Evolutionary conservation across 371 early-diverging fungal species (phyloP), one percentile per base, ranked within the genome.

Genomic region (Mortierella sp.): DNA sequence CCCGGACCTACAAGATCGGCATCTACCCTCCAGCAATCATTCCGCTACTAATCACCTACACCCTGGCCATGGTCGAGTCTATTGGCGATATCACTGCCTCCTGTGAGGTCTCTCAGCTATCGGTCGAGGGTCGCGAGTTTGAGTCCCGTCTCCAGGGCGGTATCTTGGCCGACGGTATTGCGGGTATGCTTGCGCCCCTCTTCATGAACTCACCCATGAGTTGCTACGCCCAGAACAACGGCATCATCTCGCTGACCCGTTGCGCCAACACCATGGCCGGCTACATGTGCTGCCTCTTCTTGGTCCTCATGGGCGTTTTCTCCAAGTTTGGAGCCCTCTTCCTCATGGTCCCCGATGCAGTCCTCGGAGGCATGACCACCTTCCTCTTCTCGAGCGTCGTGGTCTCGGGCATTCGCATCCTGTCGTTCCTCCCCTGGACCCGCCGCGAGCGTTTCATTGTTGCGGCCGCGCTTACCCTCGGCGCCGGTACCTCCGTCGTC

Each of bases 71-170:
- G 85, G 85, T 89, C 13, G 92, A 91, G 70, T 85, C 86, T n/a
- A 76, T 92, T 19, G 92, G 92, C n/a, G 93, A 92, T 74, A 89
- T 92, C 47, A 92, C 93, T 0, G 93, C 93, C 3, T 88, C 92
- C 5, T 91, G 89, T 65, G 92, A 92, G 74, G 92, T 92, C 0
- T 90, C 91, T 10, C 88, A 90, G 64, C 83, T 91, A 13, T 83
- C 89, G 44, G 92, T 92, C 9, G 92, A 92, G 48, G 92, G 92
- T 26, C 86, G 85, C 9, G 76, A 85, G 22, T 92, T 91, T 71
- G 90, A 91, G 64, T 79, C 85, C n/a, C 90, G 92, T 68, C 85
- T 92, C 34, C 92, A 91, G 74, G 92, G 92, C 26, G 93, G 92
- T 39, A 79, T 92, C n/a, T 69, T 92, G 26, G 93, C 91, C 2